phyloP scores from a whole-genome alignment of 1,284 basidiomycete genomes.

The Pseudozyma hubeiensis region DNA sequence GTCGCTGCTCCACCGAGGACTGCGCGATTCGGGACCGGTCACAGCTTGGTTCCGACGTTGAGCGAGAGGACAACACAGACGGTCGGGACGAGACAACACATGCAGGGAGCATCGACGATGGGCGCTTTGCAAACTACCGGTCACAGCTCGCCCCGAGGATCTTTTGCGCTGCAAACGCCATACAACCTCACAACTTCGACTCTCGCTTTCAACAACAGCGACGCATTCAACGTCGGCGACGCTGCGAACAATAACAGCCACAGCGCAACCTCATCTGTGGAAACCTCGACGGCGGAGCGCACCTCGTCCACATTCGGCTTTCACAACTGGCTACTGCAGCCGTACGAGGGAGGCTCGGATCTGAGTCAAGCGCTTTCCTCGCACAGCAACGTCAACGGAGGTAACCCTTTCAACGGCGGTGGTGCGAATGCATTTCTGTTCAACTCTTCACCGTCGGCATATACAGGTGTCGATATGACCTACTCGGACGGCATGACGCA shows the following conservation, averaged over 20 bases:
- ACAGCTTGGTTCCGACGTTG: slow-evolving; percentile 35
- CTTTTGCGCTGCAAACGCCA: slow-evolving; percentile 4
- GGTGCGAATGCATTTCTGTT: slow-evolving; percentile 4
- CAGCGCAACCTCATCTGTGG: background rate
- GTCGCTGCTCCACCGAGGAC: slow-evolving; percentile 41
- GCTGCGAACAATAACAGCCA: background rate
- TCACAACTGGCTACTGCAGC: slow-evolving; percentile 48
- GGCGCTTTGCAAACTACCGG: background rate
- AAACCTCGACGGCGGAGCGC: background rate
- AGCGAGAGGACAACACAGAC: slow-evolving; percentile 42
- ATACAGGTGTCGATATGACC: slow-evolving; percentile 8
- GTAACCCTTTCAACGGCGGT: background rate
- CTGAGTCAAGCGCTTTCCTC: slow-evolving; percentile 5
- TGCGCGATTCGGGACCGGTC: slow-evolving; percentile 22
- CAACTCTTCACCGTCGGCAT: slow-evolving; percentile 7
- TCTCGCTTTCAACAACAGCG: slow-evolving; percentile 6
- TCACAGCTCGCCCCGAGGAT: slow-evolving; percentile 4
- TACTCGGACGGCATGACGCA: background rate
- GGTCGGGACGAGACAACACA: background rate
- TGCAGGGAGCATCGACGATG: background rate
- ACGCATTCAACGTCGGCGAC: slow-evolving; percentile 1
- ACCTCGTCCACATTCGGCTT: slow-evolving; percentile 40
- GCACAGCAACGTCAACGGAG: background rate
- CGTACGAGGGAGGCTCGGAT: slow-evolving; percentile 44
- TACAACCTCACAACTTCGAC: background rate